Evolutionary conservation across 306 rosid genomes (phyloP).

Genomic region (Acacia crassicarpa): DNA sequence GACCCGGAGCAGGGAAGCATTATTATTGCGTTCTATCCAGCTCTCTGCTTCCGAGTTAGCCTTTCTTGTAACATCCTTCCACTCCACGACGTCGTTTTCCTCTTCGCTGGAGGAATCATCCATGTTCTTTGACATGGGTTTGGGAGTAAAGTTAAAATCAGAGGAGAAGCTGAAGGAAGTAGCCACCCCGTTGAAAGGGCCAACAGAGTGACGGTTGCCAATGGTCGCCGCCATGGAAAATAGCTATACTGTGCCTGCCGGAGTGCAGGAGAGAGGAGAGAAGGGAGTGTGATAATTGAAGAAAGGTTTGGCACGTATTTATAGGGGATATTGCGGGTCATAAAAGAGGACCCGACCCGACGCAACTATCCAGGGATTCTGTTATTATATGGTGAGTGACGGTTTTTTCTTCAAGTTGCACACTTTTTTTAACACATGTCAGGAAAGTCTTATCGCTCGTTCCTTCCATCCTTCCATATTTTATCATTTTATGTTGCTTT

Average conservation of each 20-base stretch:
- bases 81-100: slow-evolving; percentile 14
- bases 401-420: not conserved
- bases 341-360: not conserved
- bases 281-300: not conserved
- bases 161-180: slow-evolving; percentile 36
- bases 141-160: slow-evolving; percentile 18
- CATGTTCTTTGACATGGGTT: not conserved
- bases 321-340: not conserved
- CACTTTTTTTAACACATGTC: too few relatives aligned
- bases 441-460: too few relatives aligned
- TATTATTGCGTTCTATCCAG: slow-evolving; percentile 55
- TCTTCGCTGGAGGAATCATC: slow-evolving; percentile 59
- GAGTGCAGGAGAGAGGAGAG: too few relatives aligned
- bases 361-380: not conserved
- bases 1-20: slow-evolving; percentile 59
- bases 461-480: not conserved
- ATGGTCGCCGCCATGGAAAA: slow-evolving; percentile 64
- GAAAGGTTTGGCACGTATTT: not conserved
- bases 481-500: not conserved
- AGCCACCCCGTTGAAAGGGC: slow-evolving; percentile 38
- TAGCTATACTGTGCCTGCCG: not conserved
- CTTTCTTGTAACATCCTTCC: slow-evolving; percentile 30
- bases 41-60: slow-evolving; percentile 47
- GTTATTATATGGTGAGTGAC: not conserved
- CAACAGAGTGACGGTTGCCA: slow-evolving; percentile 44